Conservation (phyloP, 1,284 basidiomycete genomes). For the Cystobasidiaceae sp. region DNA sequence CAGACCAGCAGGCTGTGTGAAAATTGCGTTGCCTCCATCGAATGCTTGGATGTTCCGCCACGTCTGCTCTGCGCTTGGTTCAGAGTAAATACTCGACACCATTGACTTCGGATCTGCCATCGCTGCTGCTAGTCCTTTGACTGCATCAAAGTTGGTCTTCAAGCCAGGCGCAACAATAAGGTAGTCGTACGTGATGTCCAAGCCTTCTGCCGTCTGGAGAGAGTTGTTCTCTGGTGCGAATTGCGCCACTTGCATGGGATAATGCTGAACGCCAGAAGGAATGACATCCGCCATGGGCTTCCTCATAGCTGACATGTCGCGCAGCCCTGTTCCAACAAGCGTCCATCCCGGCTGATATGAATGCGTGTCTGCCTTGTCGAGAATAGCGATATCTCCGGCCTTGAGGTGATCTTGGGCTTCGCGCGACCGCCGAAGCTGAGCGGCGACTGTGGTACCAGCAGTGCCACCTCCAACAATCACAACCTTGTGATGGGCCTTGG, state of each 20-base stretch:
- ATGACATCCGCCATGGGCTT: constrained; percentile 65
- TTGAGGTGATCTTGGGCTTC: constrained; percentile 62
- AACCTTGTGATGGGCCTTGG: constrained; percentile 37
- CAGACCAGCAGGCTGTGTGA: constrained; percentile 91
- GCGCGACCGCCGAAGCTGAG: constrained; percentile 65
- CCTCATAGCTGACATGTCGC: constrained; percentile 61
- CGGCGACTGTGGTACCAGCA: constrained; percentile 46
- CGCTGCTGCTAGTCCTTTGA: constrained; percentile 72
- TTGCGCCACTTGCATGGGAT: constrained; percentile 65
- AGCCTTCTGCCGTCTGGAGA: constrained; percentile 64
- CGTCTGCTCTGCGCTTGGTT: constrained; percentile 77
- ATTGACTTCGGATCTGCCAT: constrained; percentile 68
- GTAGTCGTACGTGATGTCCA: constrained; percentile 72
- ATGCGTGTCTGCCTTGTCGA: constrained; percentile 70
- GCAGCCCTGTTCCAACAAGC: constrained; percentile 79
- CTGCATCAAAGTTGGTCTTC: constrained; percentile 66
- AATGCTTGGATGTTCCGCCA: constrained; percentile 74
- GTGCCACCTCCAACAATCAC: constrained; percentile 49
- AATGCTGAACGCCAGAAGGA: constrained; percentile 63
- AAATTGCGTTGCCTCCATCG: constrained; percentile 75
- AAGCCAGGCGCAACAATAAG: constrained; percentile 86
- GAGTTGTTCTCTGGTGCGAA: constrained; percentile 73
- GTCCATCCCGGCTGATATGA: constrained; percentile 70
- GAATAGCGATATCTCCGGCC: constrained; percentile 69
- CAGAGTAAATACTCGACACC: constrained; percentile 92